phyloP scores from a whole-genome alignment of 352 stramenopile species.

The Phytophthora kernoviae region DNA sequence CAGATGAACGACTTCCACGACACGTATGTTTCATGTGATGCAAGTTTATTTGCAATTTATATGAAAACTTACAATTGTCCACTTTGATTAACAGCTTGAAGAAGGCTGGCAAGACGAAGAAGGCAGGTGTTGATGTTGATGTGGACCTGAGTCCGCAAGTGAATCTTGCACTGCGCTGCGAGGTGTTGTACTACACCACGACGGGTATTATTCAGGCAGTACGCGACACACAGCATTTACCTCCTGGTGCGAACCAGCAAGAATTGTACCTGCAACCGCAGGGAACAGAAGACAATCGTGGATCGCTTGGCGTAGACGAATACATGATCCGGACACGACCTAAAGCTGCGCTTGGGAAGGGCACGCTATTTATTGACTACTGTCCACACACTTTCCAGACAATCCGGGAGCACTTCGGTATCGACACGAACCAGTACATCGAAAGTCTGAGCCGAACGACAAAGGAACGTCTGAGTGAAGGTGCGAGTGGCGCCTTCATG shows the following conservation, averaged over 20 bases:
- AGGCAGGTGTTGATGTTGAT: conserved; percentile 80
- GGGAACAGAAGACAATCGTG: conserved; percentile 76
- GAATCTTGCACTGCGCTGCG: conserved; percentile 82
- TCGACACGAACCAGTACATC: conserved; percentile 85
- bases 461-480: conserved; percentile 87
- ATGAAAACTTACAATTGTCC: too few relatives aligned
- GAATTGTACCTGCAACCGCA: conserved; percentile 83
- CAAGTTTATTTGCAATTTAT: background rate
- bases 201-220: conserved; percentile 89
- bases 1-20: conserved; percentile 88
- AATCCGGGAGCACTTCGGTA: conserved; percentile 84
- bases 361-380: conserved; percentile 88
- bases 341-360: conserved; percentile 73
- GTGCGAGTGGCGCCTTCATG: conserved; percentile 88
- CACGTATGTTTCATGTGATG: conserved; percentile 20
- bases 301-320: conserved; percentile 78
- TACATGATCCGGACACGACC: conserved; percentile 85
- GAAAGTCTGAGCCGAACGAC: conserved; percentile 83
- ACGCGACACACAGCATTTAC: conserved; percentile 69
- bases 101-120: conserved; percentile 47
- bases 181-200: conserved; percentile 90
- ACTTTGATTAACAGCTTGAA: conserved; percentile 18
- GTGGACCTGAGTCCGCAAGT: conserved; percentile 87
- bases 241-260: conserved; percentile 70
- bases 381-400: conserved; percentile 87